Base-by-base conservation (phyloP, 208 protist species). In the Blastocrithidia nonstop region DNA sequence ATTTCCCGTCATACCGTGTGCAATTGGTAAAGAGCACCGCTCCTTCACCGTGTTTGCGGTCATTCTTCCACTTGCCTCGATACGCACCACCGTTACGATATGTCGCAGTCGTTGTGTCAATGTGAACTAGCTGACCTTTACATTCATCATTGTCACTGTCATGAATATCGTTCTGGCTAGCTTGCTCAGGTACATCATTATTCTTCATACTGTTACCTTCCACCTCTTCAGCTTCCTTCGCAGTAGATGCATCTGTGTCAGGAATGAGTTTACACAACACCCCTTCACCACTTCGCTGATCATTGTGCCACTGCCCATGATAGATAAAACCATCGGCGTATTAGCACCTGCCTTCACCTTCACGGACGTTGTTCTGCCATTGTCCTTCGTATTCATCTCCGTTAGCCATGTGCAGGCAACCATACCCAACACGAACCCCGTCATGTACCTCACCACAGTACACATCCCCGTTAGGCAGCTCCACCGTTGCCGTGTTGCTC, bases 321-420 rank as follows among this genome's bases (percentile, higher is more conserved):
- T 88, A 92, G 4, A 68, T 46, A 41, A 84, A 72, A 3, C 70
- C 70, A 19, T 68, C 62, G 1, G 49, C 42, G 23, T 46, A 45
- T 11, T 50, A 38, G 22, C 78, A 41, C 22, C 46, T 60, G 0
- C 75, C 75, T 4, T 59, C 54, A 17, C 83, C 83, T 45, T 88
- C 49, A 17, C 71, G 74, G 56, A 50, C 57, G 50, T 93, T 90
- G 17, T 66, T 40, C n/a, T 38, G 28, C 66, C 75, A 91, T 8
- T 81, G 49, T 1, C 87, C 87, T 23, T 88, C 66, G 54, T 95
- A 95, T 3, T 66, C 59, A 48, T 92, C 74, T 3, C 78, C 73
- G 50, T 87, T 88, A 36, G 52, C 58, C 54, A 82, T 89, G 0
- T 29, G 40, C 72, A 89, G 69, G 21, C 73, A 23, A 2, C 85